Percentiles rank a stretch among this genome's conserved stretches.
phyloP scores from a whole-genome alignment of 169 alveolate genomes.

The Plasmodium relictum region DNA sequence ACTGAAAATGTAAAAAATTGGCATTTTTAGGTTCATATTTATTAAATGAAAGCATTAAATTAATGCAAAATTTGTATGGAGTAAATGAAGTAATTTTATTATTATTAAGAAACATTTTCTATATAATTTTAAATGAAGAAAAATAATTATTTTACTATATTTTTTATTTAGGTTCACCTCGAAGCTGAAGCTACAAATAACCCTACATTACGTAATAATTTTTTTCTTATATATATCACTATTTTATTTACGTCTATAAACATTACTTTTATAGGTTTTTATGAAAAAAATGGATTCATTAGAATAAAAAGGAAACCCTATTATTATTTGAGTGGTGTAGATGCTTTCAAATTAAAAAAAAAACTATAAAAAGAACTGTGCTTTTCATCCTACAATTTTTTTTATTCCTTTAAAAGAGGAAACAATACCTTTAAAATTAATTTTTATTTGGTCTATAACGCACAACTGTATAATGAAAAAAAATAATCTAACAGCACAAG shows the following conservation, averaged over 20 bases:
- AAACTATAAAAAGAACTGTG: slow-evolving; percentile 14
- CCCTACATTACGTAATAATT: slow-evolving; percentile 73
- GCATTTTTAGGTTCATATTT: slow-evolving; percentile 63
- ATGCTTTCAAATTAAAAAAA: slow-evolving; percentile 75
- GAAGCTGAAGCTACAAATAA: slow-evolving; percentile 75
- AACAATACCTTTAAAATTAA: too few relatives aligned
- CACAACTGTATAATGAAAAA: background rate
- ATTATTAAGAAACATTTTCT: slow-evolving; percentile 14
- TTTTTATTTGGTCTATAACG: background rate
- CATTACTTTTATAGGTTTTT: slow-evolving; percentile 33
- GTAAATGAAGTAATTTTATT: slow-evolving; percentile 63
- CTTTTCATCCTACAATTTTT: background rate
- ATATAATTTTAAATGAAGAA: slow-evolving; percentile 4
- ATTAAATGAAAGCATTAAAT: slow-evolving; percentile 63
- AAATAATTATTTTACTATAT: slow-evolving; percentile 32
- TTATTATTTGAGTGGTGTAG: slow-evolving; percentile 71
- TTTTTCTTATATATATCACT: slow-evolving; percentile 11
- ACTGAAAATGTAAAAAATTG: background rate
- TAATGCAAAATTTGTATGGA: slow-evolving; percentile 72
- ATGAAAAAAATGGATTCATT: slow-evolving; percentile 75
- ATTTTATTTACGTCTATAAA: background rate
- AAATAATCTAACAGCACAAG: too few relatives aligned
- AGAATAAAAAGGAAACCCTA: slow-evolving; percentile 72
- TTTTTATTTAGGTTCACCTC: slow-evolving; percentile 64
- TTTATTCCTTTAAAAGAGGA: background rate